Conservation (phyloP, 2,329 filamentous ascomycete genomes). For the Fusarium sp. region DNA sequence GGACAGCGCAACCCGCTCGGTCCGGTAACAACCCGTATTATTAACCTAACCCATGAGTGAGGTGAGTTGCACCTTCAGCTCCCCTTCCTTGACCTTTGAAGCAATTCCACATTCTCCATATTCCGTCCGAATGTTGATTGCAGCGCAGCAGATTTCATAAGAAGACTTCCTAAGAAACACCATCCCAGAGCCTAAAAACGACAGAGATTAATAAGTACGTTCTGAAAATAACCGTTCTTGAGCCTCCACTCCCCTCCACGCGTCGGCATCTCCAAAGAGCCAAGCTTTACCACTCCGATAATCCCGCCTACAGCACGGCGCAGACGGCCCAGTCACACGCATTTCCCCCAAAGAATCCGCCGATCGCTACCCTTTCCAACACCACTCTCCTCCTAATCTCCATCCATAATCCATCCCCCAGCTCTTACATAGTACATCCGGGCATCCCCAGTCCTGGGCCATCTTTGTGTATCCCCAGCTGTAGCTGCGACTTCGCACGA, state of each 20-base stretch:
- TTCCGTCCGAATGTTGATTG: neutral
- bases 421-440: constrained; percentile 19
- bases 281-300: constrained; percentile 29
- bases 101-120: neutral
- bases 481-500: constrained; percentile 24
- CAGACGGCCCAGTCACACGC: constrained; percentile 21
- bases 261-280: constrained; percentile 20
- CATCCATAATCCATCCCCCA: constrained; percentile 25
- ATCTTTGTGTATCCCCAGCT: constrained; percentile 20
- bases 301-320: neutral
- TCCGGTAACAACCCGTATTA: neutral
- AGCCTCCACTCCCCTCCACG: constrained; percentile 12
- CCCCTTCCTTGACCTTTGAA: neutral
- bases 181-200: neutral
- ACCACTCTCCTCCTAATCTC: constrained; percentile 28
- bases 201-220: neutral
- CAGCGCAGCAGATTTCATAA: neutral
- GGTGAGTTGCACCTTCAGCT: neutral
- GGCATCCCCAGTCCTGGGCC: constrained; percentile 19
- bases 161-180: too few species aligned
- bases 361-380: constrained; percentile 36
- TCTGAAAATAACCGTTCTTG: neutral
- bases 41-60: neutral
- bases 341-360: constrained; percentile 23
- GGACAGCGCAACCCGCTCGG: neutral